phyloP scores from a whole-genome alignment of 2,329 filamentous ascomycete species.

The Claviceps pazoutovae region DNA sequence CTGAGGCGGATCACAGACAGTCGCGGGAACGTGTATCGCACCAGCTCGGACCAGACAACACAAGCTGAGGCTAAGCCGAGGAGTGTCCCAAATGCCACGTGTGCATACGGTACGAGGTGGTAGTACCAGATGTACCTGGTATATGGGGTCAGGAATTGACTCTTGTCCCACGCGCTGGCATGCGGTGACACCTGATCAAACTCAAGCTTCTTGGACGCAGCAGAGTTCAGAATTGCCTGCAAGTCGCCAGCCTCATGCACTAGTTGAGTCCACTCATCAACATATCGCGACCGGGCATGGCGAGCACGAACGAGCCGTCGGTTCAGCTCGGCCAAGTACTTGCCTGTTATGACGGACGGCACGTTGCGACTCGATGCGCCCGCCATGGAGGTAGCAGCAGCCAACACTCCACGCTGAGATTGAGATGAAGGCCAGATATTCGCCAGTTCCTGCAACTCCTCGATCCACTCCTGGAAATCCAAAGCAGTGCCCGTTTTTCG shows the following conservation, averaged over 20 bases:
- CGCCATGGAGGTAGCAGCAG: constrained; percentile 15
- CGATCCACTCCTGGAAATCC: constrained; percentile 85
- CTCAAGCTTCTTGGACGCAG: constrained; percentile 64
- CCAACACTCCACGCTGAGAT: constrained; percentile 30
- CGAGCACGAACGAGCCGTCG: constrained; percentile 67
- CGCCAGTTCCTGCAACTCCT: constrained; percentile 72
- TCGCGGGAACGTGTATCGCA: constrained; percentile 66
- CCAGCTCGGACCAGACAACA: constrained; percentile 86
- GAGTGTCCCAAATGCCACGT: constrained; percentile 50
- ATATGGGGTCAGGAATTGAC: constrained; percentile 60
- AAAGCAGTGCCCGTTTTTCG: constrained; percentile 66
- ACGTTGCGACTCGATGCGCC: constrained; percentile 34
- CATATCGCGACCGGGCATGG: constrained; percentile 70
- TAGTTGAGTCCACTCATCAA: constrained; percentile 72
- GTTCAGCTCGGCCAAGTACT: constrained; percentile 83
- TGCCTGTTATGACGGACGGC: constrained; percentile 78
- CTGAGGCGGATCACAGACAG: constrained; percentile 56
- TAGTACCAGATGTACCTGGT: constrained; percentile 68
- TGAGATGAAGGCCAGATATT: constrained; percentile 47
- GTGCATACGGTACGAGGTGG: constrained; percentile 55
- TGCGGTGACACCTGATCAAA: constrained; percentile 48
- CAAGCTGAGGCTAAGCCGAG: constrained; percentile 63
- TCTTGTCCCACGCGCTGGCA: constrained; percentile 37
- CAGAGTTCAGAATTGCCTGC: constrained; percentile 74
- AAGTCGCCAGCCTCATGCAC: constrained; percentile 60